Evolutionary conservation across 495 filamentous ascomycete genomes (phyloP).

Genomic region (Glarea lozoyensis): DNA sequence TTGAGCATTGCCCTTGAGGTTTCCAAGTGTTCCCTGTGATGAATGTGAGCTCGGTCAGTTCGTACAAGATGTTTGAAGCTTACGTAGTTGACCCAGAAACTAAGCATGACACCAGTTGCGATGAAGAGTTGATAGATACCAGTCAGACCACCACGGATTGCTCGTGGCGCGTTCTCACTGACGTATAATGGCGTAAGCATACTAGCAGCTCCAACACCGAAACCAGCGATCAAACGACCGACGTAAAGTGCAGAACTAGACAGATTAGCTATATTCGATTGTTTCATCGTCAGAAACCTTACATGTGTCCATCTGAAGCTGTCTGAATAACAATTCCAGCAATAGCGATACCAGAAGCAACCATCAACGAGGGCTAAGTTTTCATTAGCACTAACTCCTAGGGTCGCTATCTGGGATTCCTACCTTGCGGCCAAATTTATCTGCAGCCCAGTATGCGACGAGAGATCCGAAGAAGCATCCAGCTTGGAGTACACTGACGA

Average conservation of each 20-base stretch:
- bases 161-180: conserved; percentile 60
- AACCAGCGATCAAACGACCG: conserved; percentile 56
- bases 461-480: conserved; percentile 61
- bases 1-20: conserved; percentile 39
- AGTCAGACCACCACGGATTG: conserved; percentile 61
- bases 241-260: conserved; percentile 46
- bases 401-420: conserved; percentile 8
- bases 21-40: conserved; percentile 44
- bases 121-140: conserved; percentile 66
- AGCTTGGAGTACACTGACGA: conserved; percentile 59
- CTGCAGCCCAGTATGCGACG: conserved; percentile 43
- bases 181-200: conserved; percentile 53
- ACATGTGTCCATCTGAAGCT: conserved; percentile 29
- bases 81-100: conserved; percentile 36
- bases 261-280: conserved; percentile 24
- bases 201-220: conserved; percentile 56
- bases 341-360: conserved; percentile 29
- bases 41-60: neutral
- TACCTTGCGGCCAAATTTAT: conserved; percentile 44
- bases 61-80: neutral
- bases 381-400: conserved; percentile 1
- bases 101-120: conserved; percentile 44
- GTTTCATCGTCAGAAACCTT: conserved; percentile 25
- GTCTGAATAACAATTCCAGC: conserved; percentile 33
- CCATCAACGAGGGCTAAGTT: conserved; percentile 24